Percentiles rank a stretch among this genome's conserved stretches.
Conservation (phyloP, 495 filamentous ascomycete species). For the Penicillium angulare region DNA sequence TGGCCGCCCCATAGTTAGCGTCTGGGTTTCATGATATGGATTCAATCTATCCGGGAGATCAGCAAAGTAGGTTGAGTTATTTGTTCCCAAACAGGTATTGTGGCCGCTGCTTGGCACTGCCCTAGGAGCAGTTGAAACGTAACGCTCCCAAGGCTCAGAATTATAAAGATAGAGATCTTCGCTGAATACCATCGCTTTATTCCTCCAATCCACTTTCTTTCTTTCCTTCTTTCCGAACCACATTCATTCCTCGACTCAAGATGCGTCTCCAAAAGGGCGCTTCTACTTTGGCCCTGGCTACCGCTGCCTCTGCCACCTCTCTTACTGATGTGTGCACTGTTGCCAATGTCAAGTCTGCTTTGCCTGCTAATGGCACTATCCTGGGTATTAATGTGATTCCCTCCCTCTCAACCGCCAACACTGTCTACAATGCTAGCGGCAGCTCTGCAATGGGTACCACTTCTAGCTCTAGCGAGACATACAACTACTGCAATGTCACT, state of each 20-base stretch:
- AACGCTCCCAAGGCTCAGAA: no score
- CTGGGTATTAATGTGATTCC: constrained; percentile 31
- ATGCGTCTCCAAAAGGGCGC: constrained; percentile 26
- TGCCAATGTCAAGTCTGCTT: constrained; percentile 28
- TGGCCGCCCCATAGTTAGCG: not conserved
- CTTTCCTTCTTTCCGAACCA: not conserved
- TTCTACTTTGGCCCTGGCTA: constrained; percentile 26
- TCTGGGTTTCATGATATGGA: constrained; percentile 5
- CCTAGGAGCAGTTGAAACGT: no score
- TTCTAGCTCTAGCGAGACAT: constrained; percentile 21
- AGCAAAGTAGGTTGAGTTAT: constrained; percentile 1
- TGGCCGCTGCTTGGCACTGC: constrained; percentile 1
- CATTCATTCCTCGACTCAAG: constrained; percentile 2
- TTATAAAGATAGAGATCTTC: no score
- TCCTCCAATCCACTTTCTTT: not conserved
- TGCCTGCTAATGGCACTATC: constrained; percentile 35
- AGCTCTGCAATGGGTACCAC: no score
- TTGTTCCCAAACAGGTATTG: constrained; percentile 1
- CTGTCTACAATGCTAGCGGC: no score
- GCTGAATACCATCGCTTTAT: not conserved
- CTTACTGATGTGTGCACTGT: constrained; percentile 33
- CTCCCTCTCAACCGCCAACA: constrained; percentile 25
- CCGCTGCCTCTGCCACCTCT: constrained; percentile 26
- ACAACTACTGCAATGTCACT: constrained; percentile 38
- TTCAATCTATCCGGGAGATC: constrained; percentile 13